phyloP scores from a whole-genome alignment of 75 land plant species.

The Cupressus sempervirens region DNA sequence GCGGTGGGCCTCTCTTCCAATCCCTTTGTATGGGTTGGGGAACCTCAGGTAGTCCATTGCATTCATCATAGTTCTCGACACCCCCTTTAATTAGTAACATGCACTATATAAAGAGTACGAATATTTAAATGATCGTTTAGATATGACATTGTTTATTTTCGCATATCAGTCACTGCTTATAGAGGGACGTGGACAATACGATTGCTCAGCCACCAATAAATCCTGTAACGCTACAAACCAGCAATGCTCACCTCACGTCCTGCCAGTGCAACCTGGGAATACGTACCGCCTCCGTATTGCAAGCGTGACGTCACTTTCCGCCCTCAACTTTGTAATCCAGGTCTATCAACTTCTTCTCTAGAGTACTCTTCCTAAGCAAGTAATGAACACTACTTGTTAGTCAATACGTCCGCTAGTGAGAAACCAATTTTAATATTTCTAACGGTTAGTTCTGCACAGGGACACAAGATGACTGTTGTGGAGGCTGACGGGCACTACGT shows the following conservation, averaged over 20 bases:
- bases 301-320: slow-evolving; percentile 27
- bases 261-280: slow-evolving; percentile 21
- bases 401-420: neutral
- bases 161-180: slow-evolving; percentile 65
- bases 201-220: slow-evolving; percentile 36
- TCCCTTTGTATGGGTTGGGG: slow-evolving; percentile 71
- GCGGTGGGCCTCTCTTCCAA: slow-evolving; percentile 52
- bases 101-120: too few species aligned
- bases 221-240: slow-evolving; percentile 18
- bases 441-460: slow-evolving; percentile 4
- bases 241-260: slow-evolving; percentile 18
- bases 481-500: slow-evolving; percentile 32
- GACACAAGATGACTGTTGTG: slow-evolving; percentile 29
- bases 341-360: neutral
- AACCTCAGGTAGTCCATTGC: slow-evolving; percentile 4
- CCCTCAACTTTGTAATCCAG: slow-evolving; percentile 39
- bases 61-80: too few species aligned
- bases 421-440: neutral
- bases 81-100: too few species aligned
- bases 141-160: too few species aligned
- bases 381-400: too few species aligned
- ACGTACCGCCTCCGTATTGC: slow-evolving; percentile 41
- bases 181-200: slow-evolving; percentile 67
- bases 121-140: too few species aligned
- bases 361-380: neutral